phyloP scores from a whole-genome alignment of 495 filamentous ascomycete genomes.

The Rostrohypoxylon terebratum region DNA sequence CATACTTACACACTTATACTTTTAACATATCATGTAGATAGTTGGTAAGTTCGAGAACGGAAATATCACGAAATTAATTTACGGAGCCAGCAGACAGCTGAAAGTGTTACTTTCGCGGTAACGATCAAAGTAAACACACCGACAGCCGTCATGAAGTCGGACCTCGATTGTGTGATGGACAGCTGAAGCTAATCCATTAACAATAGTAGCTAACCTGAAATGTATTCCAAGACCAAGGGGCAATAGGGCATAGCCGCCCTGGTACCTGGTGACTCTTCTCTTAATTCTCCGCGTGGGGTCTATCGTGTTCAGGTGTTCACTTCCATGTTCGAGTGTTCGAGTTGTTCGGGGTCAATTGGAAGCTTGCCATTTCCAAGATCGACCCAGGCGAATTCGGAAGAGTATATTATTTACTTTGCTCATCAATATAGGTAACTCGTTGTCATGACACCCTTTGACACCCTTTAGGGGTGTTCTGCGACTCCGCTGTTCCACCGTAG shows the following conservation, averaged over 20 bases:
- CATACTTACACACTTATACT: too few species aligned
- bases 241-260: conserved; percentile 14
- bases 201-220: too few species aligned
- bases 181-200: neutral
- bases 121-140: conserved; percentile 9
- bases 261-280: conserved; percentile 12
- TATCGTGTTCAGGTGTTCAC: neutral
- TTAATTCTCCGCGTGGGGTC: conserved; percentile 1
- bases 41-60: neutral
- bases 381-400: conserved; percentile 13
- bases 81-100: neutral
- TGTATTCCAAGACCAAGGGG: neutral
- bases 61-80: conserved; percentile 17
- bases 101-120: conserved; percentile 1
- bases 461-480: conserved; percentile 12
- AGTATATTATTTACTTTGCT: conserved; percentile 17
- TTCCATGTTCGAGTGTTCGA: too few species aligned
- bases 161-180: conserved; percentile 23
- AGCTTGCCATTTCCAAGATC: conserved; percentile 11
- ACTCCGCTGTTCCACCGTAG: neutral
- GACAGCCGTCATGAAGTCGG: conserved; percentile 13
- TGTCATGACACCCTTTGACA: conserved; percentile 21
- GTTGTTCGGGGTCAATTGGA: conserved; percentile 21
- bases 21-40: too few species aligned
- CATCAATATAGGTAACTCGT: conserved; percentile 27